Base-by-base conservation (phyloP, 257 asterid species). In the Marsdenia floribunda region DNA sequence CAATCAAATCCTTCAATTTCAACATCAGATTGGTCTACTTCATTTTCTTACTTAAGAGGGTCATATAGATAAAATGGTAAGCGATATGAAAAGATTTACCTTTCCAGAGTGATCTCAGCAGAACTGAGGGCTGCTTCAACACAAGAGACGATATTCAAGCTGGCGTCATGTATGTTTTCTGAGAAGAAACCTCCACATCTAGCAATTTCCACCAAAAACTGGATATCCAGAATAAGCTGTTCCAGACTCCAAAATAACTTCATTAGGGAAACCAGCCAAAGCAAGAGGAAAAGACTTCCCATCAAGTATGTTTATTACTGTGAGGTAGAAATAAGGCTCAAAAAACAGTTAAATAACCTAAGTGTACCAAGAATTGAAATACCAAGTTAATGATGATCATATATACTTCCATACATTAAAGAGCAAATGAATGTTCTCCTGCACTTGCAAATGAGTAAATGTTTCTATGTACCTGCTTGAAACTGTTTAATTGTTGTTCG, bases 131-230 rank as follows among this genome's bases (percentile, higher is more conserved):
- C 68, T 12, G 83, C 77, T 66, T 85, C 84, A 13, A 84, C 66
- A 16, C 76, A 76, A 83, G 85, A 75, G 52, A 76, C 21, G 35
- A 76, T 85, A 63, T 82, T 76, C 63, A 68, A 13, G 13, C 83
- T 84, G 66, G 71, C 58, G 4, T 67, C 49, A 75, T 49, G 60
- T 7, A 75, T 75, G 3, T 84, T 79, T 16, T 84, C 87, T 0
- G 93, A 83, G 40, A 88, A 63, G 83, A 79, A 88, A 26, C 86
- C 89, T 24, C 91, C 91, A 9, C 73, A 57, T 79, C 87, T 86
- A 59, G 91, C 95, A 60, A 86, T 84, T 79, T 88, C 95, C 76
- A 87, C 90, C 84, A 92, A 81, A 74, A 92, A 92, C 68, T 87
- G 89, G 4, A 81, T 68, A 80, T 92, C 93, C 72, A 92, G 71